These are phyloP conservation scores for Boletus subcaerulescens DNA, from an alignment of 768 basidiomycete species.

Conservation along the genomic window DNA sequence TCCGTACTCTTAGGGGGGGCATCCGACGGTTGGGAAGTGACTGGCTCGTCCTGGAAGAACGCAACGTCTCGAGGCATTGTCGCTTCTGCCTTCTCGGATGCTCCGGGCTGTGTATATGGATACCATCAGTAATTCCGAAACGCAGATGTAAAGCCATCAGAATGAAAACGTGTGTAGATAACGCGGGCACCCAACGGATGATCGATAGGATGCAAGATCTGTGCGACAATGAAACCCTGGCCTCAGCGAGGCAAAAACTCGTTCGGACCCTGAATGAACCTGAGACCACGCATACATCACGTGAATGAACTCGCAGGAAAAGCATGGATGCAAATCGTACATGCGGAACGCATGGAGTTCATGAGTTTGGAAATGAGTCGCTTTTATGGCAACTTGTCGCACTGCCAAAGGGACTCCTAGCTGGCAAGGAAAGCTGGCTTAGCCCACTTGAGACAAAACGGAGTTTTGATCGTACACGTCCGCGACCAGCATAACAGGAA, in stretches of 20 bases:
- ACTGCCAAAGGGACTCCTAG: too few relatives aligned
- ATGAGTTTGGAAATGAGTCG: too few relatives aligned
- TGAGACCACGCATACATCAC: not conserved
- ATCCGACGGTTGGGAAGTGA: not conserved
- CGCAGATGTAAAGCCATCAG: not conserved
- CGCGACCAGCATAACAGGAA: not conserved
- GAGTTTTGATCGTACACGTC: not conserved
- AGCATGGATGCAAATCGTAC: too few relatives aligned
- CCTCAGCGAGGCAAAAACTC: not conserved
- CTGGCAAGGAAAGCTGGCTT: not conserved
- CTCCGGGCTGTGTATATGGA: constrained; percentile 1
- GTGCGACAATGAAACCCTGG: not conserved
- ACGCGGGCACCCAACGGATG: not conserved
- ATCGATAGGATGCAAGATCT: not conserved
- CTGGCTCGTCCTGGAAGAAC: not conserved
- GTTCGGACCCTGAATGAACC: not conserved
- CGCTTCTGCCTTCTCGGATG: not conserved
- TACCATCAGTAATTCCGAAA: constrained; percentile 6
- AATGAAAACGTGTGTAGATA: not conserved
- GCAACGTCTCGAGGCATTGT: not conserved
- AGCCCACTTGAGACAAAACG: not conserved
- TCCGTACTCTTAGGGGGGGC: not conserved
- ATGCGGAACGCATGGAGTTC: too few relatives aligned
- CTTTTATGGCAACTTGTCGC: too few relatives aligned
- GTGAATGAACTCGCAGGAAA: too few relatives aligned